Percentiles rank a stretch among this genome's conserved stretches.
Conservation (phyloP, 306 rosid species). For the Prunus mume region DNA sequence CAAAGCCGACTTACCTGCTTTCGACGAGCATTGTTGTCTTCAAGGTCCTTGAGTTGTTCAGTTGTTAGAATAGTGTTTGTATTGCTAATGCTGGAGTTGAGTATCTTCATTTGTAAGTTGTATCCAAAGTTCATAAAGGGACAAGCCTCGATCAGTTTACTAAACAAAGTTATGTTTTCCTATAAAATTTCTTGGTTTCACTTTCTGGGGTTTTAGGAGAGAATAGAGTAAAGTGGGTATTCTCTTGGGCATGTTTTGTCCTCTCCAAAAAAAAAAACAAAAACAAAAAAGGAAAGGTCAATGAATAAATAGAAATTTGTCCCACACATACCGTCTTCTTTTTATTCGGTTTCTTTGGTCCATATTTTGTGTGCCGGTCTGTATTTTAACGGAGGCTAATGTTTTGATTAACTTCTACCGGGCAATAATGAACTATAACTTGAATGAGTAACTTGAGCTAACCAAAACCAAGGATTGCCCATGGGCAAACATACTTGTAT, state of each 20-base stretch:
- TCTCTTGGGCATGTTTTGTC: not conserved
- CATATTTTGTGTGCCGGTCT: too few relatives aligned
- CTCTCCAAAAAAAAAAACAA: not conserved
- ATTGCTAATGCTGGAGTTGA: constrained; percentile 25
- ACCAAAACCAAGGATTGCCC: too few relatives aligned
- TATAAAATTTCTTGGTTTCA: not conserved
- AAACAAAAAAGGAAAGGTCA: too few relatives aligned
- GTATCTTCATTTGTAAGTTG: constrained; percentile 35
- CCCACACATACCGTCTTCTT: not conserved
- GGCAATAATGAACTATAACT: too few relatives aligned
- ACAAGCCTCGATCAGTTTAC: constrained; percentile 31
- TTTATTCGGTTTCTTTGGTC: not conserved
- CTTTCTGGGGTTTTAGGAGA: not conserved
- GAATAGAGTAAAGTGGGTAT: not conserved
- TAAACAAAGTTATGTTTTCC: constrained; percentile 1
- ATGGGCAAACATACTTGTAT: too few relatives aligned
- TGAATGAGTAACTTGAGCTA: too few relatives aligned
- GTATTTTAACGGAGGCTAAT: too few relatives aligned
- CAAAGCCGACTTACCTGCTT: constrained; percentile 13
- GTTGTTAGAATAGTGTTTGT: constrained; percentile 47
- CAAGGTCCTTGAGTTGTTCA: constrained; percentile 23
- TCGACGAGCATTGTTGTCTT: constrained; percentile 17
- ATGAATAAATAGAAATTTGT: not conserved
- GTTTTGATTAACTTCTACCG: too few relatives aligned
- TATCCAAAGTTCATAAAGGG: constrained; percentile 34